These are phyloP conservation scores for Aaosphaeria arxii DNA, from an alignment of 2,329 filamentous ascomycete genomes.

Conservation along the genomic window DNA sequence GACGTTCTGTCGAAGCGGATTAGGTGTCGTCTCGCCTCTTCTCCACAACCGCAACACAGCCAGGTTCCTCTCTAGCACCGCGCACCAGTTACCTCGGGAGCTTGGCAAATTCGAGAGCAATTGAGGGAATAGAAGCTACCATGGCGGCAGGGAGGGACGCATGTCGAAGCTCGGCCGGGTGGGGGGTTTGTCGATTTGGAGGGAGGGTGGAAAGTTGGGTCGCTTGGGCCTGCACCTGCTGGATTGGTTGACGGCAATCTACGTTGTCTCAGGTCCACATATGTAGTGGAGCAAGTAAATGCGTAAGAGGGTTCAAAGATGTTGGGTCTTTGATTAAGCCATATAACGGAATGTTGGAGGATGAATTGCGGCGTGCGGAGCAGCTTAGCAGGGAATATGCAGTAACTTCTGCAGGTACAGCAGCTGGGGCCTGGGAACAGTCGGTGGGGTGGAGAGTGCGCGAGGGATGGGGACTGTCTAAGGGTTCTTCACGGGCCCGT, in stretches of 20 bases:
- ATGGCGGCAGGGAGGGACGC: slow-evolving; percentile 1
- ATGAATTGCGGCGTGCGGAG: slow-evolving; percentile 17
- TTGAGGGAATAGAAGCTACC: too few relatives aligned
- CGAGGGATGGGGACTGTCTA: slow-evolving; percentile 7
- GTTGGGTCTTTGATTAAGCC: slow-evolving; percentile 23
- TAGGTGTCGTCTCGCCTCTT: too few relatives aligned
- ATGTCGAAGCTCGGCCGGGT: slow-evolving; percentile 5
- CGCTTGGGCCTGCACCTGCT: slow-evolving; percentile 5
- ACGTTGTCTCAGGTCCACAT: slow-evolving; percentile 12
- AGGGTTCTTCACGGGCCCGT: slow-evolving; percentile 1
- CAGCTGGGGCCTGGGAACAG: slow-evolving; percentile 8
- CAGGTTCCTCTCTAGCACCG: too few relatives aligned
- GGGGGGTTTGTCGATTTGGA: slow-evolving; percentile 1
- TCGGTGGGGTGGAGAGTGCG: slow-evolving; percentile 7
- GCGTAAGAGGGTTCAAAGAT: background rate
- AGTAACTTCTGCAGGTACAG: slow-evolving; percentile 25
- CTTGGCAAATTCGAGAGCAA: too few relatives aligned
- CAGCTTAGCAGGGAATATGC: slow-evolving; percentile 14
- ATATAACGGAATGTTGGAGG: slow-evolving; percentile 24
- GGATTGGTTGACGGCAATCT: slow-evolving; percentile 14
- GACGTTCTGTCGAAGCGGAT: too few relatives aligned
- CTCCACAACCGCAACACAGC: too few relatives aligned
- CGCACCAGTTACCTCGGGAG: too few relatives aligned
- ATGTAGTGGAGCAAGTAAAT: slow-evolving; percentile 1
- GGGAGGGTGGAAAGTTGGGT: background rate